phyloP scores from a whole-genome alignment of 2,329 filamentous ascomycete species.

The Metarhizium robertsii region DNA sequence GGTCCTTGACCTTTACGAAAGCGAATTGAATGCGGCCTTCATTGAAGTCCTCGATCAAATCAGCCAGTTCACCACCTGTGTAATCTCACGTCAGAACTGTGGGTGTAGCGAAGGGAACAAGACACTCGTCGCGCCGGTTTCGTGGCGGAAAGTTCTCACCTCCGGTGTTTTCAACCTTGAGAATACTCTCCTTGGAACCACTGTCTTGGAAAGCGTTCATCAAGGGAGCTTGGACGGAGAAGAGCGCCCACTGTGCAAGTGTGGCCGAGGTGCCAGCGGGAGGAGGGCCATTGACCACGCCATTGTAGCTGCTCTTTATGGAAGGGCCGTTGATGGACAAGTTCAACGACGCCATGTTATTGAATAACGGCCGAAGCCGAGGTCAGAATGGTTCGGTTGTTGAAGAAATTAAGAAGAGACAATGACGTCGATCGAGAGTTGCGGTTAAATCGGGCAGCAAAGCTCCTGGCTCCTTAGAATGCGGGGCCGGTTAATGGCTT shows the following conservation, averaged over 20 bases:
- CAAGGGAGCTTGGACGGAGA: conserved; percentile 85
- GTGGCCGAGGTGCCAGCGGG: conserved; percentile 60
- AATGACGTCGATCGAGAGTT: not conserved
- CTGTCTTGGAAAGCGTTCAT: conserved; percentile 87
- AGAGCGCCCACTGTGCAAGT: conserved; percentile 87
- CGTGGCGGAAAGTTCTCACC: conserved; percentile 37
- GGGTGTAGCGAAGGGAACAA: not conserved
- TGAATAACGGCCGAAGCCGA: not conserved
- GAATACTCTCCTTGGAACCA: conserved; percentile 79
- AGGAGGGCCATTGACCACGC: conserved; percentile 43
- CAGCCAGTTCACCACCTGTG: conserved; percentile 78
- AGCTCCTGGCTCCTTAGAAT: not conserved
- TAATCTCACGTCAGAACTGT: conserved; percentile 11
- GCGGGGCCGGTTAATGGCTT: not conserved
- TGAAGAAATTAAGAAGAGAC: not conserved
- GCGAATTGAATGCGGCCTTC: conserved; percentile 96
- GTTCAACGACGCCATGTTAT: conserved; percentile 68
- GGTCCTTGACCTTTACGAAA: conserved; percentile 92
- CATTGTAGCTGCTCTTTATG: conserved; percentile 72
- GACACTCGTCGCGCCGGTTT: not conserved
- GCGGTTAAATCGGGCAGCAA: not conserved
- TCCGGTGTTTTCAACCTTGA: conserved; percentile 90
- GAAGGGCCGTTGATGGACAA: conserved; percentile 70
- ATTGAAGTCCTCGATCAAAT: conserved; percentile 91
- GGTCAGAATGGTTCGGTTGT: not conserved